Percentiles rank a stretch among this genome's conserved stretches.
Evolutionary conservation across 192 early-diverging fungal genomes (phyloP).

Genomic region (Backusella morwellensis): DNA sequence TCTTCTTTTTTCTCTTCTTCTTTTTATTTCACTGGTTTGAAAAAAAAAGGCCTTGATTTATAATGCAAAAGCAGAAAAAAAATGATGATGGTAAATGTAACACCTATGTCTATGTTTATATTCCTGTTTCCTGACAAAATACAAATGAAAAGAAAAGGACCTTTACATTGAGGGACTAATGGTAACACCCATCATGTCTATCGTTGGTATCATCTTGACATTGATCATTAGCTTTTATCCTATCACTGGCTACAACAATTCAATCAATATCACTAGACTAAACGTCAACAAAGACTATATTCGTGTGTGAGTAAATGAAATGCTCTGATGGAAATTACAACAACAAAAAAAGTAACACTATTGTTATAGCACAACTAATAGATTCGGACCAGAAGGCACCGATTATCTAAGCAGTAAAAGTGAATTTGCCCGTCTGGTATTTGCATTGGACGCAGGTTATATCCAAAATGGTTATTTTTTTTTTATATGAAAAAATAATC

Average conservation of each 20-base stretch:
- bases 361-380: constrained; percentile 36
- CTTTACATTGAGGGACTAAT: background rate
- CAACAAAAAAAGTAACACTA: background rate
- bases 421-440: constrained; percentile 60
- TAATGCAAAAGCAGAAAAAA: background rate
- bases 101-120: background rate
- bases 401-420: constrained; percentile 52
- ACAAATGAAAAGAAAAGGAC: background rate
- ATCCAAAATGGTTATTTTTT: background rate
- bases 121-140: background rate
- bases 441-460: constrained; percentile 70
- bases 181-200: background rate
- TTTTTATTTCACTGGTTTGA: background rate
- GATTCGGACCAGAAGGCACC: constrained; percentile 49
- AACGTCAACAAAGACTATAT: background rate
- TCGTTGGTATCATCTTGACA: background rate
- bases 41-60: background rate
- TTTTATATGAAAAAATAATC: background rate
- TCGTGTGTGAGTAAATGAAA: background rate
- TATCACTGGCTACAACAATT: background rate
- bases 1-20: background rate
- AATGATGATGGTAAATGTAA: background rate
- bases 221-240: background rate
- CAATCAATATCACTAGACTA: background rate
- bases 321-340: background rate